phyloP scores from a whole-genome alignment of 805 yeast species.

The Starmera quercuum region DNA sequence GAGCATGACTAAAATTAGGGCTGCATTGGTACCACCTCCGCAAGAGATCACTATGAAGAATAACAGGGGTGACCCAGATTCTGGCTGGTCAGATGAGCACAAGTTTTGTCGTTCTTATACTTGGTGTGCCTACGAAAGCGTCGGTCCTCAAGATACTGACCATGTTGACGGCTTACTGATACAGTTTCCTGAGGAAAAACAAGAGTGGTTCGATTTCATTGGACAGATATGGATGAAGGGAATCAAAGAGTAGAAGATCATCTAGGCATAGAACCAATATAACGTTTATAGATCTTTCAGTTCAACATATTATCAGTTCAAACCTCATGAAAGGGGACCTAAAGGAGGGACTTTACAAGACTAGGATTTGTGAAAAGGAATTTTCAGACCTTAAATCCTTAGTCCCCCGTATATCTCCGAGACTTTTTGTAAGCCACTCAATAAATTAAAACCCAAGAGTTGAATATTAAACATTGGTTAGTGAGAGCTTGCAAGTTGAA shows the following conservation, averaged over 20 bases:
- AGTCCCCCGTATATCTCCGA: no score
- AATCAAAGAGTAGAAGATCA: constrained; percentile 1
- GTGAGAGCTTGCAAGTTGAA: no score
- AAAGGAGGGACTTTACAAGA: no score
- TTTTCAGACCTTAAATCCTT: no score
- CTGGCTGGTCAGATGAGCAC: constrained; percentile 28
- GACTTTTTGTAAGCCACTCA: no score
- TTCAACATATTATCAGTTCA: no score
- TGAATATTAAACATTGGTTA: no score
- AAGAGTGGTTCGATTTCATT: constrained; percentile 15
- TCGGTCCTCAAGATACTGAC: constrained; percentile 23
- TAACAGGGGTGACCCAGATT: constrained; percentile 24
- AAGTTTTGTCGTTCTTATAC: constrained; percentile 31
- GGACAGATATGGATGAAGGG: constrained; percentile 19
- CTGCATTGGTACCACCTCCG: constrained; percentile 36
- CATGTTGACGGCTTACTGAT: constrained; percentile 9
- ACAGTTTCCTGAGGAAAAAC: constrained; percentile 6
- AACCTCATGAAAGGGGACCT: no score
- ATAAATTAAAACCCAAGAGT: no score
- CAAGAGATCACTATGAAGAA: constrained; percentile 17
- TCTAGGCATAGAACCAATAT: no score
- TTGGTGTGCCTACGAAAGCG: constrained; percentile 38
- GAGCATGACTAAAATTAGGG: constrained; percentile 23
- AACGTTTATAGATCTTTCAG: no score
- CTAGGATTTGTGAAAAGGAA: no score